Base-by-base conservation (phyloP, 2,329 filamentous ascomycete species). In the Nothophaeocryptopus gaeumannii region DNA sequence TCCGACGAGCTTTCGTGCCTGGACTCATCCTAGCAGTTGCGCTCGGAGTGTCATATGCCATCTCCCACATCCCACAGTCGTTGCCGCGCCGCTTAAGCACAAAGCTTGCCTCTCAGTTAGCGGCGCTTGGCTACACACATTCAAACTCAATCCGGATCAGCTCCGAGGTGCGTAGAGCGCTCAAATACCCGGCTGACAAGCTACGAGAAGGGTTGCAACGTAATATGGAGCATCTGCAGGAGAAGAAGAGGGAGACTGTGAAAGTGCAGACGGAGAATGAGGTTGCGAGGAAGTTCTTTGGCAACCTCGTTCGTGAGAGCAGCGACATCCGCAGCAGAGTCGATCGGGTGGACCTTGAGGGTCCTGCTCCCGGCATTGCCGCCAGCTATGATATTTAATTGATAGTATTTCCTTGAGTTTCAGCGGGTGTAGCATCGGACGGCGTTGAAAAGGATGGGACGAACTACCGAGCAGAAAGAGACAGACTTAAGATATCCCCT, bases 91-190 rank as follows among this genome's bases (percentile, higher is more conserved):
- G 90, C 9, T 81, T 99, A 5, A 86, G 86, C 36, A 79, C 79
- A 64, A 97, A 97, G 73, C 87, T 99, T 51, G 85, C 89, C 2
- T 76, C 82, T 30, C 88, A 90, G 63, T 83, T 99, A 33, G 75
- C 81, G 7, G 80, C 86, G 13, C 83, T 96, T 64, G 93, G 99
- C 73, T 99, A 97, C 67, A 88, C 93, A 1, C 93, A 99, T 70
- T 74, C 82, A 58, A 99, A 99, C 73, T 83, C 90, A 38, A 77
- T 80, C 13, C 88, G 93, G 46, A 95, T 99, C 63, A 85, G 88
- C 15, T 79, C 82, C 20, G 87, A 95, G 47, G 89, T 96, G 36
- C 88, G 92, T 59, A 89, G 90, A 67, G 89, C 96, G 8, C 81
- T 99, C 34, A 88, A 89, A 52, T 84, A 88, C 62, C 93, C 93